Conservation (phyloP, 164 flowering plant genomes). For the Vitis rupestris region DNA sequence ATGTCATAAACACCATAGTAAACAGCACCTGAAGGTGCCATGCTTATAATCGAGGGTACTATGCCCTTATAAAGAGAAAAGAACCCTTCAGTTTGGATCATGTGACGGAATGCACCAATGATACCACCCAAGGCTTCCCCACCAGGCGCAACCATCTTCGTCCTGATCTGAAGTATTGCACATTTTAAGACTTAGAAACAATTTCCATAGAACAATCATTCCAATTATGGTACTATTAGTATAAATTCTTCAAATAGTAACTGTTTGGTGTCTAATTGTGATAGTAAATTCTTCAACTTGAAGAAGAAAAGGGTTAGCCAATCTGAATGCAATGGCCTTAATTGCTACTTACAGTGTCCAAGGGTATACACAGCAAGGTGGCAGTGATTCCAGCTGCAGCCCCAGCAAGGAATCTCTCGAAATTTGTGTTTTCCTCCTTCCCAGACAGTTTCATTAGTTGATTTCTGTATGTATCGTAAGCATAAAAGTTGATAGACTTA, state of each 20-base stretch:
- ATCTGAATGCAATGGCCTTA: no score
- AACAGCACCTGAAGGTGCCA: conserved; percentile 96
- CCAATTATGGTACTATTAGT: no score
- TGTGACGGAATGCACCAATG: conserved; percentile 67
- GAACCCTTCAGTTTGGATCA: conserved; percentile 85
- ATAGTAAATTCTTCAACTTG: neutral
- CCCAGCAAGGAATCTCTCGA: conserved; percentile 89
- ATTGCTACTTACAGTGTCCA: conserved; percentile 72
- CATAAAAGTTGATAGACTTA: conserved; percentile 82
- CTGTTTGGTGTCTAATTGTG: no score
- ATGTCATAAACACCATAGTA: conserved; percentile 93
- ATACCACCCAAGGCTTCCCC: conserved; percentile 93
- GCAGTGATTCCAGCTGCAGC: conserved; percentile 95
- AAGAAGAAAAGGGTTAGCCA: no score
- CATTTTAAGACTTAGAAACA: neutral
- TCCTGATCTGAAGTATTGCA: conserved; percentile 58
- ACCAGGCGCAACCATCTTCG: conserved; percentile 89
- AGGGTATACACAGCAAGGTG: conserved; percentile 77
- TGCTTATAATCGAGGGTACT: conserved; percentile 77
- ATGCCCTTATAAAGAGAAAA: conserved; percentile 90
- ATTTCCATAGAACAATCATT: neutral
- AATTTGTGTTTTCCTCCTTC: conserved; percentile 72
- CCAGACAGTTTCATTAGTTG: conserved; percentile 61
- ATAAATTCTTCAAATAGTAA: no score
- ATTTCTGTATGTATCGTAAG: conserved; percentile 87